Evolutionary conservation across 2,329 filamentous ascomycete genomes (phyloP), one percentile per base, ranked within the genome.

Genomic region (Aspergillus hortae): DNA sequence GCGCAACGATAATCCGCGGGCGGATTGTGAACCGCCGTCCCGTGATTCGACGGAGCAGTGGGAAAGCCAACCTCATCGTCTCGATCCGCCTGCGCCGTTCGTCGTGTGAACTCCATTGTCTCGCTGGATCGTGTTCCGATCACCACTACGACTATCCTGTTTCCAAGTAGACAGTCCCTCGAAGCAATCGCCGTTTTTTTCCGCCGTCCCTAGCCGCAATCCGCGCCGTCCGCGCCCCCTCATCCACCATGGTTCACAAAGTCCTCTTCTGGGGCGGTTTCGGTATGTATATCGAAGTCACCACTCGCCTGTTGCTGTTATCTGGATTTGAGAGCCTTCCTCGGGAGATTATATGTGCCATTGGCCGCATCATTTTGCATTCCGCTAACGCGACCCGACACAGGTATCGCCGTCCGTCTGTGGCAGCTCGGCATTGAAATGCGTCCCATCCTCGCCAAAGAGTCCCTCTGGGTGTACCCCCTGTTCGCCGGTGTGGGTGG

Each of bases 351-450:
- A 38, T n/a, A 14, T 17, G 33, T 32, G n/a, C 9, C 50, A 19
- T 12, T 56, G 23, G 32, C 36, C 5, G 7, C 17, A 4, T 21
- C 19, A 12, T 12, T 12, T 25, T 15, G 21, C 12, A 32, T 9
- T 19, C 21, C 14, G 23, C 47, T 49, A 30, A 49, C 38, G 27
- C 27, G 6, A 14, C 21, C 14, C 9, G 11, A 38, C 21, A 21
- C 43, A 99, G 94, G 94, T 80, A 77, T 96, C 66, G 91, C 89
- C 69, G 88, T 92, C 69, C 89, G 92, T 65, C 83, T 94, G 75
- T 96, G 92, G 90, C 94, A 97, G 76, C 87, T 99, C 72, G 94
- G 92, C 68, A 94, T 99, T 72, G 91, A 99, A 79, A 96, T 95
- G 91, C 90, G 92, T 57, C 94, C 92, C 48, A 87, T 96, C 74